Percentiles rank a stretch among this genome's conserved stretches.
These are phyloP conservation scores for Cercospora berteroae DNA, from an alignment of 2,329 filamentous ascomycete species.

Conservation along the genomic window DNA sequence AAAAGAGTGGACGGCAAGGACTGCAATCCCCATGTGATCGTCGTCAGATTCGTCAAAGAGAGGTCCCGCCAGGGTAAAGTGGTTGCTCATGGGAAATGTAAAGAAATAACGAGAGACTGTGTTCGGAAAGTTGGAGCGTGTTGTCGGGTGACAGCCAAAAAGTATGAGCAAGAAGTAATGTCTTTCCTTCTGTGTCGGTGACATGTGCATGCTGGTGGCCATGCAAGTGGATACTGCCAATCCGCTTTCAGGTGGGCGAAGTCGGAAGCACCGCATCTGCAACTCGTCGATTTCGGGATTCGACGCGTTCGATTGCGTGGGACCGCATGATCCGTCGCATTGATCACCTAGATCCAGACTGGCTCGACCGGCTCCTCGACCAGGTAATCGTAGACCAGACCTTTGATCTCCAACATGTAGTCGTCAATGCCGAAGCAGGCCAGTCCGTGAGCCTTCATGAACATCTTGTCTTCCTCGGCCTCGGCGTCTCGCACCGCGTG, in stretches of 20 bases:
- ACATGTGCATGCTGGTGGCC: conserved; percentile 2
- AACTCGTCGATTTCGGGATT: conserved; percentile 30
- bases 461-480: conserved; percentile 70
- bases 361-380: conserved; percentile 29
- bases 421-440: conserved; percentile 74
- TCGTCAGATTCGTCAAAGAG: conserved; percentile 25
- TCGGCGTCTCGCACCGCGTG: conserved; percentile 57
- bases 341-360: conserved; percentile 28
- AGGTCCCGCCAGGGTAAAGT: conserved; percentile 29
- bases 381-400: conserved; percentile 55
- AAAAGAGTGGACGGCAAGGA: conserved; percentile 33
- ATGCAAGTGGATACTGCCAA: conserved; percentile 5
- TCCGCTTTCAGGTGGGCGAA: not conserved
- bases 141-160: not conserved
- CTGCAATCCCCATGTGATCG: conserved; percentile 10
- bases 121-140: conserved; percentile 1
- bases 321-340: conserved; percentile 10
- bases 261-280: conserved; percentile 28
- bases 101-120: conserved; percentile 15
- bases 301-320: conserved; percentile 33
- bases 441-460: conserved; percentile 68
- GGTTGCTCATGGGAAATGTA: conserved; percentile 13
- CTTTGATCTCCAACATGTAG: conserved; percentile 77
- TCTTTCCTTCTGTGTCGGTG: not conserved
- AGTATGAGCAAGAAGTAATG: conserved; percentile 17